A percentile compares a stretch with the other conserved stretches of the same genome.
These are phyloP conservation scores for Fraxinus sp. DNA, from an alignment of 305 asterid species.

Conservation along the genomic window DNA sequence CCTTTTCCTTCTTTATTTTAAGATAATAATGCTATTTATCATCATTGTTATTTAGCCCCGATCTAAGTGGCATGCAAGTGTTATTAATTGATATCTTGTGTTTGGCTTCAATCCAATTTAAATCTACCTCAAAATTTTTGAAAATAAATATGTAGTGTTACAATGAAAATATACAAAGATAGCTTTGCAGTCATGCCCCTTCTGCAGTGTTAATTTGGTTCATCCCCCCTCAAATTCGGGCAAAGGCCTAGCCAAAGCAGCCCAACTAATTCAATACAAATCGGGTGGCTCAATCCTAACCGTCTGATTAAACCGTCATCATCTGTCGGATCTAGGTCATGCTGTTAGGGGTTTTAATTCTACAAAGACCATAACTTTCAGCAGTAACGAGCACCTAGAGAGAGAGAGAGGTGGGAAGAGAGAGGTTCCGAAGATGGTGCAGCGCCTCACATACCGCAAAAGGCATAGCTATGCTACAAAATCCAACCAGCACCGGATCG, in stretches of 20 bases:
- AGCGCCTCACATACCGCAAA: slow-evolving; percentile 19
- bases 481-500: slow-evolving; percentile 21
- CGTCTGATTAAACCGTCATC: background rate
- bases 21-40: no score
- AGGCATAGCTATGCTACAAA: slow-evolving; percentile 23
- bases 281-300: slow-evolving; percentile 1
- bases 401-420: slow-evolving; percentile 2
- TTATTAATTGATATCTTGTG: no score
- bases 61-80: no score
- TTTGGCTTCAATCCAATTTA: no score
- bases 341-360: background rate
- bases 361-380: background rate
- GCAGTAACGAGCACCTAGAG: background rate
- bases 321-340: slow-evolving; percentile 19
- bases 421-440: slow-evolving; percentile 16
- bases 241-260: background rate
- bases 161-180: no score
- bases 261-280: background rate
- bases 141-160: no score
- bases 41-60: no score
- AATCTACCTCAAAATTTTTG: no score
- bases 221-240: background rate
- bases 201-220: background rate
- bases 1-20: no score
- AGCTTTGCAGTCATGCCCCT: background rate